Percentiles rank a stretch among this genome's conserved stretches.
phyloP scores from a whole-genome alignment of 495 filamentous ascomycete genomes.

The Podospora anserina region DNA sequence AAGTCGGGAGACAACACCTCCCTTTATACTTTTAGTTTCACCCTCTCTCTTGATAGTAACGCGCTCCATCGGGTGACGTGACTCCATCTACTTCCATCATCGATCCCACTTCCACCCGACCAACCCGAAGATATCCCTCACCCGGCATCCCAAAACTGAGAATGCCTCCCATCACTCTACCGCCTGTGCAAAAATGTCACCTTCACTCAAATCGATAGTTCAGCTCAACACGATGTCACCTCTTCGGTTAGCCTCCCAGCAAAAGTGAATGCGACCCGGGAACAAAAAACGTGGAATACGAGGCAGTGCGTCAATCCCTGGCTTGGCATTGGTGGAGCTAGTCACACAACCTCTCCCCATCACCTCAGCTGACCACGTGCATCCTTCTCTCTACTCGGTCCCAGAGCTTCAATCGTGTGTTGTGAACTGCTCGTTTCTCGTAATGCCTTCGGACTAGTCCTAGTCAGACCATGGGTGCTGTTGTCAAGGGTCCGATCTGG shows the following conservation, averaged over 20 bases:
- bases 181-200: neutral
- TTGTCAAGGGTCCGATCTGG: too few species aligned
- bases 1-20: neutral
- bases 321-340: neutral
- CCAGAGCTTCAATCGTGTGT: neutral
- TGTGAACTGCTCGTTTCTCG: neutral
- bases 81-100: neutral
- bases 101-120: neutral
- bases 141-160: neutral
- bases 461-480: neutral
- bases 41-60: neutral
- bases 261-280: neutral
- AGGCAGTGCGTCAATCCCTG: neutral
- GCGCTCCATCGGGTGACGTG: neutral
- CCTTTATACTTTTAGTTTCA: neutral
- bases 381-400: neutral
- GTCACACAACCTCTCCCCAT: neutral
- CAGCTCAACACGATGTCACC: neutral
- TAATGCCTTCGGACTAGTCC: neutral
- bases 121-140: neutral
- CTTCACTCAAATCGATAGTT: neutral
- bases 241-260: neutral
- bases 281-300: neutral
- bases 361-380: neutral
- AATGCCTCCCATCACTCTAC: neutral